These are phyloP conservation scores for Talaromyces nanjingensis DNA, from an alignment of 495 filamentous ascomycete species.

Conservation along the genomic window DNA sequence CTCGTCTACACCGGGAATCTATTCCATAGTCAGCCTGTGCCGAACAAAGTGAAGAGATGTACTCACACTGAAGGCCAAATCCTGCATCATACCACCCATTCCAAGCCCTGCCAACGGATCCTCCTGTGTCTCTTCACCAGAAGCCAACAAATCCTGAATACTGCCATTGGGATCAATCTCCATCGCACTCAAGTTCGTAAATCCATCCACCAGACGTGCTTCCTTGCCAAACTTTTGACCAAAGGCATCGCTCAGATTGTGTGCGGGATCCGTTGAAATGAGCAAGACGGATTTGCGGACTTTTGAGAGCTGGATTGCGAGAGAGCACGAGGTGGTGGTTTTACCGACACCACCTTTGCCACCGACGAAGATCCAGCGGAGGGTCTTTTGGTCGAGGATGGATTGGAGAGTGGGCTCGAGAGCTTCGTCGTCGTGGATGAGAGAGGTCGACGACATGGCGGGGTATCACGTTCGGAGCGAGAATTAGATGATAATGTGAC, in stretches of 20 bases:
- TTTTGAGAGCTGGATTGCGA: constrained; percentile 96
- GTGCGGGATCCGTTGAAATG: constrained; percentile 96
- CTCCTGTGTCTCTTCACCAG: constrained; percentile 66
- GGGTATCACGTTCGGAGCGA: constrained; percentile 3
- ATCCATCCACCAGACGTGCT: constrained; percentile 84
- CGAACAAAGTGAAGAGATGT: background rate
- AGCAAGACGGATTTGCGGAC: constrained; percentile 91
- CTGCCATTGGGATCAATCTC: constrained; percentile 99
- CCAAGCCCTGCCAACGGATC: constrained; percentile 59
- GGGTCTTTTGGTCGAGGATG: constrained; percentile 84
- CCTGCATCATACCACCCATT: constrained; percentile 70
- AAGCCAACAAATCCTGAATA: constrained; percentile 87
- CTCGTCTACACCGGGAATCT: constrained; percentile 98
- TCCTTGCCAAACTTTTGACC: constrained; percentile 99
- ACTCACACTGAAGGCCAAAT: constrained; percentile 62
- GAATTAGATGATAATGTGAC: background rate
- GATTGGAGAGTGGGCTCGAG: constrained; percentile 91
- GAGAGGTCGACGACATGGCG: constrained; percentile 55
- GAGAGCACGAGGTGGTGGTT: constrained; percentile 95
- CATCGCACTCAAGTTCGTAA: constrained; percentile 93
- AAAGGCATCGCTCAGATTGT: constrained; percentile 98
- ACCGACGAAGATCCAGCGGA: constrained; percentile 99
- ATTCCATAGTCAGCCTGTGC: background rate
- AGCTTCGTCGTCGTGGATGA: constrained; percentile 67
- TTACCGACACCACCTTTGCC: constrained; percentile 99